Base-by-base conservation (phyloP, 139 green algal genomes). In the Astrephomene gubernaculifera region DNA sequence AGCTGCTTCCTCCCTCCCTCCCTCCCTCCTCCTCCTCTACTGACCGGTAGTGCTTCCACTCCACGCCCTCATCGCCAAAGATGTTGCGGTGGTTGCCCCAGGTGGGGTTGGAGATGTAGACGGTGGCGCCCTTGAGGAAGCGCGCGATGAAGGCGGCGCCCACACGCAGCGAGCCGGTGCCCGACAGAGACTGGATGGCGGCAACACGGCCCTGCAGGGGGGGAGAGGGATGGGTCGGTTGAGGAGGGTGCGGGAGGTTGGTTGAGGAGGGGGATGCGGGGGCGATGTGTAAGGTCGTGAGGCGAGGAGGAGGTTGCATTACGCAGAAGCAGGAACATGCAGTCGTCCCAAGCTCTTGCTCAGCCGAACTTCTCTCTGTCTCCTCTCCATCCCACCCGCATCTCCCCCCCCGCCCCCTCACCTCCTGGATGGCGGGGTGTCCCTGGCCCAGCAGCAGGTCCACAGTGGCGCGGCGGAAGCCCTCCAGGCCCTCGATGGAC, bases 21-120 rank as follows among this genome's bases (percentile, higher is more conserved):
- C 57, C 57, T 9, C 22, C 6, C 57, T 35, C 57, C 29, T 43
- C 21, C n/a, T 33, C 39, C 53, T 67, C 24, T 35, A 14, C 71
- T 33, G 52, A 91, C 90, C 90, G 87, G 94, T 99, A 99, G 87
- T 95, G 90, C 85, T 95, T 92, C 95, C 93, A 98, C 76, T 95
- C 83, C 57, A 99, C 94, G 8, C 94, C 93, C 43, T 96, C 94
- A 60, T 99, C 96, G 0, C 89, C 87, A 79, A 98, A 98, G 89
- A 99, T 99, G 93, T 98, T 98, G 57, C 94, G 90, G 94, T 99
- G 96, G 92, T 99, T 99, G 81, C 93, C 92, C 96, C 97, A 99
- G 25, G 96, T 99, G 41, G 97, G 97, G 82, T 97, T 95, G 75
- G 90, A 94, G 57, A 99, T 85, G 91, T 96, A 97, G 12, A 94